phyloP scores from a whole-genome alignment of 106 monocot species.

The Amphibolis antarctica region DNA sequence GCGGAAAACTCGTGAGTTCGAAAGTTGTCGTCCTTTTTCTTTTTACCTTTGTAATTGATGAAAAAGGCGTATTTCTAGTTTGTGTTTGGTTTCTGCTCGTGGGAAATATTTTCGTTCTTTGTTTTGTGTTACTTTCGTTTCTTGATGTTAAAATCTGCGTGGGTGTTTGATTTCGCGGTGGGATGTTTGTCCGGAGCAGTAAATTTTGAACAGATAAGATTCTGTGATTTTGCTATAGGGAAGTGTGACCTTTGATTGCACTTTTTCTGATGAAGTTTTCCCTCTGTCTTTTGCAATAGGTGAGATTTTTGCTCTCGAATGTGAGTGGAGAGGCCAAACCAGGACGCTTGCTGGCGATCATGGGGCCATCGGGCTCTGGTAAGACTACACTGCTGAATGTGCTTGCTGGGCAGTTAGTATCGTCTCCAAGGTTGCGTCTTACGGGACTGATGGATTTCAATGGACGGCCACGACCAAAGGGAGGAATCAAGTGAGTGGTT shows the following conservation, averaged over 20 bases:
- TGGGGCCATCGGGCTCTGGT: constrained; percentile 98
- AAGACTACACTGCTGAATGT: constrained; percentile 96
- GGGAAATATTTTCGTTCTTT: no score
- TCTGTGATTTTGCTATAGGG: not conserved
- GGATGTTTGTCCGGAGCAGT: no score
- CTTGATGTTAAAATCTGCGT: no score
- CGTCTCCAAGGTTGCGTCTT: constrained; percentile 52
- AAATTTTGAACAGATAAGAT: not conserved
- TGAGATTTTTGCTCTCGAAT: constrained; percentile 70
- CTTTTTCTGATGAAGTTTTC: no score
- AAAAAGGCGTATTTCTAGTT: no score
- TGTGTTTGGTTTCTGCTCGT: no score
- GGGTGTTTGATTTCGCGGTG: no score
- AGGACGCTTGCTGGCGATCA: constrained; percentile 79
- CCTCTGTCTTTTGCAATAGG: constrained; percentile 17
- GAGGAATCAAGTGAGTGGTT: constrained; percentile 42
- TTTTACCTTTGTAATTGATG: no score
- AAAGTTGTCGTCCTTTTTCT: no score
- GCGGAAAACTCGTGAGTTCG: constrained; percentile 7
- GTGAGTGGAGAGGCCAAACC: constrained; percentile 90
- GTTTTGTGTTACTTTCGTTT: no score
- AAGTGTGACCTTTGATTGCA: not conserved
- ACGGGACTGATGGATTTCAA: constrained; percentile 58
- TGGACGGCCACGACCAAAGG: constrained; percentile 27
- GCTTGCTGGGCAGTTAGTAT: constrained; percentile 81